Conservation (phyloP, 176 grass and related monocot species). For the Phoenix dactylifera region DNA sequence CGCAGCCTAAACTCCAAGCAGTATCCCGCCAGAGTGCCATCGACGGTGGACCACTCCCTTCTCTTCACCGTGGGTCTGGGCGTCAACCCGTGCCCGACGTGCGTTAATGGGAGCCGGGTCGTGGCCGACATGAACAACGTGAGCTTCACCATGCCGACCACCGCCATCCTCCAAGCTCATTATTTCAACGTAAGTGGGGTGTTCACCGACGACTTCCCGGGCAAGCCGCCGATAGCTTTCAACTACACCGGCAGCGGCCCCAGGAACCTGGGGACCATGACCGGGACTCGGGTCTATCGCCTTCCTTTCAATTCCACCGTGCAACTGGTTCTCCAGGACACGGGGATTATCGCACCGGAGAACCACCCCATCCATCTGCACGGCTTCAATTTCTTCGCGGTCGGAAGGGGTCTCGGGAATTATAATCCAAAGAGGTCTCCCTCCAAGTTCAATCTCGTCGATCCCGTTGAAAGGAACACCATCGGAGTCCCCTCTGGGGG, state of each 20-base stretch:
- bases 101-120: constrained; percentile 1
- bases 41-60: too few species aligned
- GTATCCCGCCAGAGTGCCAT: too few species aligned
- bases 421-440: background rate
- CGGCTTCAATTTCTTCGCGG: constrained; percentile 10
- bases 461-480: background rate
- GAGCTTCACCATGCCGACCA: constrained; percentile 10
- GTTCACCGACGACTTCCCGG: constrained; percentile 10
- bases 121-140: constrained; percentile 15
- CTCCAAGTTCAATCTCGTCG: constrained; percentile 8
- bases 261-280: background rate
- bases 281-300: constrained; percentile 9
- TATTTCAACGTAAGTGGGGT: constrained; percentile 8
- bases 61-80: constrained; percentile 5
- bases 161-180: constrained; percentile 13
- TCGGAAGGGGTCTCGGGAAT: background rate
- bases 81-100: constrained; percentile 1
- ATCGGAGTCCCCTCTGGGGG: background rate
- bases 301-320: constrained; percentile 7
- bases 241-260: constrained; percentile 14
- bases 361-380: constrained; percentile 7
- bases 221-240: constrained; percentile 1
- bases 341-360: constrained; percentile 1
- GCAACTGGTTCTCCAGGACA: constrained; percentile 8
- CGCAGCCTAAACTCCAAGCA: too few species aligned